Conservation (phyloP, 495 filamentous ascomycete species). For the Neurospora africana region DNA sequence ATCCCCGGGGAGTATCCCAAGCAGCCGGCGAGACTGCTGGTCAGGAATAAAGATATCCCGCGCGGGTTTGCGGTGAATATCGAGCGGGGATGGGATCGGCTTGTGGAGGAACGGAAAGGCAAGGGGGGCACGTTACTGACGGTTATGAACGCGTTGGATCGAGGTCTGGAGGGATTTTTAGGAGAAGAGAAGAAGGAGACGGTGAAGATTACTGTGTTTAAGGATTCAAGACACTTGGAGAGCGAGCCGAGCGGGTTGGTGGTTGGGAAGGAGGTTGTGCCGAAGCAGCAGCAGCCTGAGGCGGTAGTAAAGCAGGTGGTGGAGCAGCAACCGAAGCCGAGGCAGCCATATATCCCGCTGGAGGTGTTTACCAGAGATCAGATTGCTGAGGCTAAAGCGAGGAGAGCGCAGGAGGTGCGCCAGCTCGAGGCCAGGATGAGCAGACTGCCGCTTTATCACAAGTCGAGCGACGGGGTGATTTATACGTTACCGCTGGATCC, state of each 20-base stretch:
- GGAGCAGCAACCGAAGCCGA: conserved; percentile 16
- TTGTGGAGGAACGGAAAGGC: conserved; percentile 38
- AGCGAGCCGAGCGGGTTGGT: conserved; percentile 1
- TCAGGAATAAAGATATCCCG: conserved; percentile 72
- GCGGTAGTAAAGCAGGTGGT: conserved; percentile 25
- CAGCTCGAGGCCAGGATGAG: conserved; percentile 76
- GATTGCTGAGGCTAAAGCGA: conserved; percentile 49
- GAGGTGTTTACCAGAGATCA: conserved; percentile 45
- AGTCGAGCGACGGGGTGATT: conserved; percentile 56
- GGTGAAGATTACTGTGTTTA: conserved; percentile 66
- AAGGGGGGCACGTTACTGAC: conserved; percentile 51
- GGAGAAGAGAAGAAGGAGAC: conserved; percentile 64
- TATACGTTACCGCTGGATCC: conserved; percentile 69
- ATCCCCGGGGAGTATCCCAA: conserved; percentile 56
- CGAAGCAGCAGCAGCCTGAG: conserved; percentile 30
- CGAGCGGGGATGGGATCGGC: conserved; percentile 61
- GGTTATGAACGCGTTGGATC: conserved; percentile 64
- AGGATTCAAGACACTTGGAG: conserved; percentile 34
- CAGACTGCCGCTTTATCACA: conserved; percentile 55
- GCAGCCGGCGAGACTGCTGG: conserved; percentile 45
- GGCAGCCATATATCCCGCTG: conserved; percentile 24
- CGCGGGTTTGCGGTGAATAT: conserved; percentile 72
- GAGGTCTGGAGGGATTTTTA: conserved; percentile 60
- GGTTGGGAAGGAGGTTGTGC: neutral
- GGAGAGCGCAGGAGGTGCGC: conserved; percentile 53